Evolutionary conservation across 495 filamentous ascomycete species (phyloP), one percentile per base, ranked within the genome.

Genomic region (Xylaria grammica): DNA sequence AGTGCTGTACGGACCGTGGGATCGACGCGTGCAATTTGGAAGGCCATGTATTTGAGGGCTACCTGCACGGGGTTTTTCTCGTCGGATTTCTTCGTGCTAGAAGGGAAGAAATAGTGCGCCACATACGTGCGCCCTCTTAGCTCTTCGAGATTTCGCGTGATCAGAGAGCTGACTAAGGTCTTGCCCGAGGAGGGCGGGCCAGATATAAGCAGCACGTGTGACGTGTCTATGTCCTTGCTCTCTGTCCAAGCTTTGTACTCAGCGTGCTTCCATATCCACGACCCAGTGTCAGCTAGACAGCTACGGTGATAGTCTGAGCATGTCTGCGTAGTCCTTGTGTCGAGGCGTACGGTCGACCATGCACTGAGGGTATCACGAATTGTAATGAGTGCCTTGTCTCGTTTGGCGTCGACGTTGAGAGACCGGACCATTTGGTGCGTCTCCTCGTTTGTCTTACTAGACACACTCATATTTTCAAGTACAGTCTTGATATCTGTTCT

Each of bases 321-420:
- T 63, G 75, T 77, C 69, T 77, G 73, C 1, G 73, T 74, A 9
- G 73, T 77, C 68, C 66, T 67, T 63, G 68, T 69, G 71, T 79
- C 66, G 67, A 79, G 38, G 60, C 54, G 26, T 54, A 69, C 63
- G 13, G 26, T 55, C 24, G 56, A 63, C 57, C 67, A 69, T 63
- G 68, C 59, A 24, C 44, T 51, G 8, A 67, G 65, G 5, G 67
- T 67, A n/a, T 75, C 59, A 17, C 75, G 75, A 34, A 78, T 64
- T 10, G 65, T 68, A 29, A 74, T 56, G 2, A 77, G 68, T 27
- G 48, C 46, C 15, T 63, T 67, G n/a, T 73, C 56, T 29, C 66
- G 61, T 30, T 68, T 38, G 30, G 63, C 56, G 2, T 74, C 69
- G 51, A 54, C 54, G 20, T 62, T 65, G 32, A 75, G 44, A 29